Evolutionary conservation across 1,284 basidiomycete species (phyloP).

Genomic region (Kwoniella shivajii): DNA sequence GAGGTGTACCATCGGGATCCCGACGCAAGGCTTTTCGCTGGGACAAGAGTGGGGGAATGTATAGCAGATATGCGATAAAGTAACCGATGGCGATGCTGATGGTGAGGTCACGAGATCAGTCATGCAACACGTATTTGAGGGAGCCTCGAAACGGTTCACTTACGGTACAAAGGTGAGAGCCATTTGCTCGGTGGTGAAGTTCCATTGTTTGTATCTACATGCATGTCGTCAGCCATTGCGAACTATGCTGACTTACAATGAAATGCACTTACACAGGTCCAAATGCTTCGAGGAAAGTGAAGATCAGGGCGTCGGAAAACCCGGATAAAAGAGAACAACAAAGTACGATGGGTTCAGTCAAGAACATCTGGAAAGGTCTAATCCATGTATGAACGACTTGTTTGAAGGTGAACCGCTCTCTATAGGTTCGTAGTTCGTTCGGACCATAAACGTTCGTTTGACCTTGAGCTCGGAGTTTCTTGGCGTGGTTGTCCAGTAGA

Average conservation of each 20-base stretch:
- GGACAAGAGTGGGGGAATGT: conserved; percentile 46
- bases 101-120: not conserved
- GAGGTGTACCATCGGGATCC: conserved; percentile 37
- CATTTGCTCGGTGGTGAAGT: conserved; percentile 45
- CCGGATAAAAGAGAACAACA: conserved; percentile 54
- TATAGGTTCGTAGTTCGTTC: conserved; percentile 43
- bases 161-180: conserved; percentile 51
- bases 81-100: conserved; percentile 53
- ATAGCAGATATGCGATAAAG: conserved; percentile 49
- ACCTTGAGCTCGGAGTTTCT: conserved; percentile 45
- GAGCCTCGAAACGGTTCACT: no score
- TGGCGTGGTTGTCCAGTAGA: conserved; percentile 53
- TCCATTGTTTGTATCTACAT: conserved; percentile 46
- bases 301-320: conserved; percentile 54
- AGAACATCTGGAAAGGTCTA: conserved; percentile 45
- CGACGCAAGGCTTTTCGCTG: conserved; percentile 35
- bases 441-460: conserved; percentile 53
- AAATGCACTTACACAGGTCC: conserved; percentile 43
- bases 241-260: not conserved
- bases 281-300: conserved; percentile 55
- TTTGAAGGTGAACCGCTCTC: conserved; percentile 46
- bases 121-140: not conserved
- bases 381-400: conserved; percentile 50
- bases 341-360: conserved; percentile 55
- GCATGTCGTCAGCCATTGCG: not conserved